Conservation (phyloP, 2,329 filamentous ascomycete species). For the Phaeomoniella chlamydospora region DNA sequence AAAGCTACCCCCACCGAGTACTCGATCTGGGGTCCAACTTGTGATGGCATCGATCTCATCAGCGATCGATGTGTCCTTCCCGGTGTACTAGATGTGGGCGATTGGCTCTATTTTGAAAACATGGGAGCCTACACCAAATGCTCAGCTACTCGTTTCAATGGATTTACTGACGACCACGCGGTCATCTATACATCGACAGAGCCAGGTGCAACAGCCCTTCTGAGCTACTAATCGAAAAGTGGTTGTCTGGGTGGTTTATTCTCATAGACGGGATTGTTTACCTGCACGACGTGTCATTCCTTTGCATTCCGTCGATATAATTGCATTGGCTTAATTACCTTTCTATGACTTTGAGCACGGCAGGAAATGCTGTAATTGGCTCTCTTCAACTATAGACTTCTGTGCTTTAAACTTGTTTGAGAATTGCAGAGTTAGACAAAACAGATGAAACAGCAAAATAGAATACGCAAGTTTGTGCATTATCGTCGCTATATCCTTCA, state of each 20-base stretch:
- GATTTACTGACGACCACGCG: constrained; percentile 83
- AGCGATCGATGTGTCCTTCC: constrained; percentile 64
- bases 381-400: too few relatives aligned
- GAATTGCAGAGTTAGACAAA: too few relatives aligned
- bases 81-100: constrained; percentile 71
- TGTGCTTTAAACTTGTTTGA: too few relatives aligned
- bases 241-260: neutral
- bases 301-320: neutral
- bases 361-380: too few relatives aligned
- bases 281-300: neutral
- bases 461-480: too few relatives aligned
- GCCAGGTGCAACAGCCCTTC: constrained; percentile 63
- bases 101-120: constrained; percentile 97
- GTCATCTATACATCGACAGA: constrained; percentile 93
- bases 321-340: too few relatives aligned
- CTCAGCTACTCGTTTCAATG: constrained; percentile 95
- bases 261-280: neutral
- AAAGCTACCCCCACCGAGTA: constrained; percentile 55
- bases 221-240: constrained; percentile 29
- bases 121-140: constrained; percentile 99
- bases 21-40: constrained; percentile 96
- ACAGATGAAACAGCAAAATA: too few relatives aligned
- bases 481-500: too few relatives aligned
- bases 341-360: too few relatives aligned
- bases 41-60: constrained; percentile 94